Evolutionary conservation across 495 filamentous ascomycete species (phyloP), one percentile per base, ranked within the genome.

Genomic region (Daldinia grandis): DNA sequence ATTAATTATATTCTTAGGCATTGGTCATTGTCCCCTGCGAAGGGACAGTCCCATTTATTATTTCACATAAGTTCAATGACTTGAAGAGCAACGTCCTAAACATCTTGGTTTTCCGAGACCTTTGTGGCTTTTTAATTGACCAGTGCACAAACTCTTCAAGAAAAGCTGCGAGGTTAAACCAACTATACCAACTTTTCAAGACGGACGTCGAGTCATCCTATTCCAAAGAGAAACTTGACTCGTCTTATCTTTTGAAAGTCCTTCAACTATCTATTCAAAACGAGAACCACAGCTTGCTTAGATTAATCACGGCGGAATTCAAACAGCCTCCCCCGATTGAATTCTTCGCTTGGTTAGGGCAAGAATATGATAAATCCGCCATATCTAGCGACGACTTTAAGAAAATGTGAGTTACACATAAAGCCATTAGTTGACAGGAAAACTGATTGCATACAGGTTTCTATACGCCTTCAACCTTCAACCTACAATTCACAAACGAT

Each of bases 11-110:
- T 27, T 10, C 5, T 8, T 63, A 69, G 73, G 66, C 64, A 28
- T 55, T 68, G n/a, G 58, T 68, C 12, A 68, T 74, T 38, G 35
- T 68, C 25, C 68, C 72, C 58, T 44, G 75, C 30, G 55, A 60
- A 14, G 33, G 30, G 42, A 66, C 54, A 10, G 15, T 53, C 3
- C 19, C 63, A 7, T 51, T 66, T 38, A n/a, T n/a, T n/a, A n/a
- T n/a, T n/a, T n/a, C n/a, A n/a, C n/a, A n/a, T n/a, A n/a, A n/a
- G n/a, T n/a, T n/a, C n/a, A n/a, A n/a, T n/a, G n/a, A n/a, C n/a
- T n/a, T n/a, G n/a, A n/a, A n/a, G n/a, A n/a, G n/a, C n/a, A n/a
- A n/a, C n/a, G n/a, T n/a, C n/a, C n/a, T n/a, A n/a, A n/a, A n/a
- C n/a, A n/a, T n/a, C n/a, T n/a, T n/a, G n/a, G n/a, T n/a, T 37